Conservation (phyloP, 768 basidiomycete genomes). For the Leccinum variicolor region DNA sequence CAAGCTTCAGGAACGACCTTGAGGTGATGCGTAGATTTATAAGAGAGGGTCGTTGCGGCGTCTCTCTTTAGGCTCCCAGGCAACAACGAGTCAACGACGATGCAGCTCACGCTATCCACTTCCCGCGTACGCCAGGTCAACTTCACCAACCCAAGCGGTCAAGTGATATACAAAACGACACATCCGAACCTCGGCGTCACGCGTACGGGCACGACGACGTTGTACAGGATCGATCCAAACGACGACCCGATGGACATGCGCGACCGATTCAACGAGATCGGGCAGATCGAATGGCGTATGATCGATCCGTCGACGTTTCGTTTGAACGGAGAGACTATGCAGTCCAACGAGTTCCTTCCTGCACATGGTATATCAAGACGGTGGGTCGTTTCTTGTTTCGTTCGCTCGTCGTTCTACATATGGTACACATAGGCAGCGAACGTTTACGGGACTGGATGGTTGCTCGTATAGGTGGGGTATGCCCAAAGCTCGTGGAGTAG, state of each 20-base stretch:
- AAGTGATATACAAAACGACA: conserved; percentile 23
- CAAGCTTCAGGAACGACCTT: not conserved
- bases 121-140: conserved; percentile 14
- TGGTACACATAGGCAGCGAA: conserved; percentile 7
- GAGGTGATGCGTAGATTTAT: not conserved
- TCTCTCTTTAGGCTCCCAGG: not conserved
- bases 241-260: conserved; percentile 16
- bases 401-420: not conserved
- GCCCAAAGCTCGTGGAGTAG: conserved; percentile 2
- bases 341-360: conserved; percentile 20
- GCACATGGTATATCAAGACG: conserved; percentile 13
- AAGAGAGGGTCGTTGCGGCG: not conserved
- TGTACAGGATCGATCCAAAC: conserved; percentile 20
- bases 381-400: conserved; percentile 3
- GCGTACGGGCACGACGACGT: conserved; percentile 13
- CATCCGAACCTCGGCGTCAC: conserved; percentile 6
- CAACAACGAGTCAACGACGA: not conserved
- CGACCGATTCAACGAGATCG: conserved; percentile 29
- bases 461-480: conserved; percentile 32
- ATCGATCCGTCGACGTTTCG: conserved; percentile 27
- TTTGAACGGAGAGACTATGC: conserved; percentile 26
- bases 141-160: conserved; percentile 22
- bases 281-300: conserved; percentile 32
- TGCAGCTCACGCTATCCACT: conserved; percentile 22
- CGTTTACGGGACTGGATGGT: conserved; percentile 32